These are phyloP conservation scores for Boechera stricta DNA, from an alignment of 345 rosid species.

Conservation along the genomic window DNA sequence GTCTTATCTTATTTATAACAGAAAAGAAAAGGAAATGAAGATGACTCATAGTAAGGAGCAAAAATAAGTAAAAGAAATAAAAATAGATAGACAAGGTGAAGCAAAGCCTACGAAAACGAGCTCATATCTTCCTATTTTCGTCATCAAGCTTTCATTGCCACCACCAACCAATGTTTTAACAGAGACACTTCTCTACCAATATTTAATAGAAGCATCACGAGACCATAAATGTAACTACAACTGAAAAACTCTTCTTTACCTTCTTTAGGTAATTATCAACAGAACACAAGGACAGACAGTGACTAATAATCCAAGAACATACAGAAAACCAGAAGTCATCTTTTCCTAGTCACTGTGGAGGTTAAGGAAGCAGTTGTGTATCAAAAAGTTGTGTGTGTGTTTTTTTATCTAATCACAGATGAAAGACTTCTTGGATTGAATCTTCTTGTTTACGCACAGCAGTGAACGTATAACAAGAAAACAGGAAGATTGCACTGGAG, in stretches of 20 bases:
- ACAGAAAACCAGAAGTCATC: not conserved
- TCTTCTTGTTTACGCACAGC: not conserved
- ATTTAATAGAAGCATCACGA: slow-evolving; percentile 8
- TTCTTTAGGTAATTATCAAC: slow-evolving; percentile 40
- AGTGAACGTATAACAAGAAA: not conserved
- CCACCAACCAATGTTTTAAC: slow-evolving; percentile 30
- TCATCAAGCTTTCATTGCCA: slow-evolving; percentile 26
- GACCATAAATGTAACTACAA: slow-evolving; percentile 13
- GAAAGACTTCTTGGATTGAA: not conserved
- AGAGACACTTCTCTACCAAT: slow-evolving; percentile 25
- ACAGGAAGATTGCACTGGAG: too few species aligned
- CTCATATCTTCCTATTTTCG: slow-evolving; percentile 31
- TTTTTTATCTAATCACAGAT: not conserved
- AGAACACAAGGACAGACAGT: slow-evolving; percentile 38
- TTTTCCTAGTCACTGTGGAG: slow-evolving; percentile 33
- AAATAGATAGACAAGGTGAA: slow-evolving; percentile 39
- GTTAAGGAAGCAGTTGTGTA: slow-evolving; percentile 24
- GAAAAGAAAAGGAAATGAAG: slow-evolving; percentile 28
- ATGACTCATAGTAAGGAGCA: slow-evolving; percentile 26
- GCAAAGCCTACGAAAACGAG: slow-evolving; percentile 28
- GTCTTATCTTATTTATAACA: slow-evolving; percentile 27
- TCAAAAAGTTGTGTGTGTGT: slow-evolving; percentile 3
- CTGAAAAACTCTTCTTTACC: slow-evolving; percentile 33
- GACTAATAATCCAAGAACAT: slow-evolving; percentile 27
- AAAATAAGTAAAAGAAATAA: slow-evolving; percentile 28